Evolutionary conservation across 2,329 filamentous ascomycete species (phyloP), one percentile per base, ranked within the genome.

Genomic region (Aspergillus tamarii): DNA sequence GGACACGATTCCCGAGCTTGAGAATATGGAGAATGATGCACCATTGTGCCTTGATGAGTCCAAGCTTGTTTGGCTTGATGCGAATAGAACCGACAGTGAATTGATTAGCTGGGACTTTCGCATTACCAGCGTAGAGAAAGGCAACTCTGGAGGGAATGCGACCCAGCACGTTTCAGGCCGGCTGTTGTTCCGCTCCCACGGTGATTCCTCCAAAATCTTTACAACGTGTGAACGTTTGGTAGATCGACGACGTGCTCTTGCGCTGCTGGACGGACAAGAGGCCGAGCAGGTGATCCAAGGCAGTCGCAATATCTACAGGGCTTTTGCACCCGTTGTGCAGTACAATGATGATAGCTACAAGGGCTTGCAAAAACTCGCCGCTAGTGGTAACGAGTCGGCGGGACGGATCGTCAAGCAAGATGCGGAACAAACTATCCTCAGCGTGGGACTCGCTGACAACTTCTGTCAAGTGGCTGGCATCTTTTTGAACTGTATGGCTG

Each of bases 391-490:
- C 43, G 66, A 72, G 52, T 71, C 63, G n/a, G 72, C 72, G 36
- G 70, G 70, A 1, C 62, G 60, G 12, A 66, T 75, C 7, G 36
- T 63, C 5, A 64, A 61, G 43, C 60, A 60, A 21, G 58, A 66
- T 28, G 26, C 56, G 5, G 55, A 57, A 8, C 58, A 70, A 11
- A 69, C 67, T 7, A 73, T 68, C 69, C 60, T 77, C 7, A 73
- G 76, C 60, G 52, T 67, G 9, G 54, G 59, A 16, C 55, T 71
- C 16, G 46, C 62, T 1, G 76, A 77, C 41, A 62, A 62, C 2
- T 76, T 75, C 64, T 62, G 69, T 43, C 76, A 78, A 59, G 71
- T 77, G 6, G 74, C 72, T 7, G 77, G 78, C 1, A 71, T 80
- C 5, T 74, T 69, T n/a, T 72, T 73, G 4, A 79, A 80, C 62